phyloP scores from a whole-genome alignment of 2,329 filamentous ascomycete genomes.

The Aspergillus eucalypticola region DNA sequence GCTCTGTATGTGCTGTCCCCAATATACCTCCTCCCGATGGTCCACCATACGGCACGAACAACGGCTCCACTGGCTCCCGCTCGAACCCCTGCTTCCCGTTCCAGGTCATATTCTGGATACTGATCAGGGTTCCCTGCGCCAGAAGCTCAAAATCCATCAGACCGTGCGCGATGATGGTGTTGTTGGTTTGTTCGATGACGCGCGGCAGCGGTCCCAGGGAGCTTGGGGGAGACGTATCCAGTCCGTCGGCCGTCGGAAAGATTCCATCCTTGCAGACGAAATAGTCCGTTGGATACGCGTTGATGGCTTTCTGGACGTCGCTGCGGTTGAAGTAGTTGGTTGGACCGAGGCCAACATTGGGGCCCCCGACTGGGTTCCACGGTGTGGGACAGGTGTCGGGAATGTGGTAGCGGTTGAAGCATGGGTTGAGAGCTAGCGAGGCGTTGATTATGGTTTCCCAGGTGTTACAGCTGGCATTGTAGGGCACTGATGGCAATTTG shows the following conservation, averaged over 20 bases:
- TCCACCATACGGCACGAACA: constrained; percentile 56
- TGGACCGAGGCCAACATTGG: constrained; percentile 64
- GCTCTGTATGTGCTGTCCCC: constrained; percentile 70
- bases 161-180: constrained; percentile 73
- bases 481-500: constrained; percentile 56
- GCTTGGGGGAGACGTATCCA: constrained; percentile 50
- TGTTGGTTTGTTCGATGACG: constrained; percentile 71
- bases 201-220: constrained; percentile 54
- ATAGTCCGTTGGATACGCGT: constrained; percentile 53
- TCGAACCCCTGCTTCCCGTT: constrained; percentile 71
- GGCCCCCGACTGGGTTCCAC: constrained; percentile 69
- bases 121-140: constrained; percentile 69
- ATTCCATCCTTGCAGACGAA: constrained; percentile 43
- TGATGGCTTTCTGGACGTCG: constrained; percentile 67
- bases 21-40: constrained; percentile 64
- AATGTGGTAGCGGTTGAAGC: constrained; percentile 75
- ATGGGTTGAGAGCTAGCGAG: constrained; percentile 66
- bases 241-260: constrained; percentile 39
- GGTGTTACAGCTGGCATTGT: constrained; percentile 55
- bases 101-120: constrained; percentile 82
- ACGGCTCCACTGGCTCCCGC: constrained; percentile 58
- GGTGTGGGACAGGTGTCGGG: constrained; percentile 68
- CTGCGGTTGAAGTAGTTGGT: constrained; percentile 69
- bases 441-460: constrained; percentile 58
- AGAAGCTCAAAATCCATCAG: constrained; percentile 68